These are phyloP conservation scores for Plasmodium berghei DNA, from an alignment of 169 alveolate species.

Conservation along the genomic window DNA sequence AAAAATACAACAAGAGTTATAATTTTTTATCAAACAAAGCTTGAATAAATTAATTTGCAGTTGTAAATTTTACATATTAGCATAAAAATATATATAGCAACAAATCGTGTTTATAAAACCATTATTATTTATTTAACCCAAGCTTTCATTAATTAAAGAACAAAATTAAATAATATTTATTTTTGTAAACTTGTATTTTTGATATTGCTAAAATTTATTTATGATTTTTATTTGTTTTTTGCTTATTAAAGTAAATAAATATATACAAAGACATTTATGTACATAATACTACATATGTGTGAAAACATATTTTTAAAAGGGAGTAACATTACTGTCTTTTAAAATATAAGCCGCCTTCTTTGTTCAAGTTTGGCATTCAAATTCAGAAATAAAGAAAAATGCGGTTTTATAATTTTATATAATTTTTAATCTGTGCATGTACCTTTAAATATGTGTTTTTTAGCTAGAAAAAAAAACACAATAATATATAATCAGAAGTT, in stretches of 20 bases:
- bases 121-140: no score
- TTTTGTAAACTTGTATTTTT: slow-evolving; percentile 13
- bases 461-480: slow-evolving; percentile 6
- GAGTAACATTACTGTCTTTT: slow-evolving; percentile 1
- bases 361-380: not conserved
- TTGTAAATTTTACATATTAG: slow-evolving; percentile 3
- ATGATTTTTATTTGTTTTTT: slow-evolving; percentile 7
- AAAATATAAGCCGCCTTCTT: not conserved
- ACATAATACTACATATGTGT: not conserved
- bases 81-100: not conserved
- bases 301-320: slow-evolving; percentile 1
- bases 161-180: slow-evolving; percentile 2
- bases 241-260: slow-evolving; percentile 5
- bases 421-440: slow-evolving; percentile 27
- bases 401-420: not conserved
- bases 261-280: slow-evolving; percentile 8
- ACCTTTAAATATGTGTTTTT: slow-evolving; percentile 24
- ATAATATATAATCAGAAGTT: not conserved
- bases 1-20: not conserved
- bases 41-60: not conserved
- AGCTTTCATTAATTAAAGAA: not conserved
- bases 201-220: slow-evolving; percentile 7
- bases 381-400: slow-evolving; percentile 20
- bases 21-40: slow-evolving; percentile 3
- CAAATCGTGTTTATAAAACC: no score